Conservation (phyloP, 1,284 basidiomycete species). For the Ustilago nuda region DNA sequence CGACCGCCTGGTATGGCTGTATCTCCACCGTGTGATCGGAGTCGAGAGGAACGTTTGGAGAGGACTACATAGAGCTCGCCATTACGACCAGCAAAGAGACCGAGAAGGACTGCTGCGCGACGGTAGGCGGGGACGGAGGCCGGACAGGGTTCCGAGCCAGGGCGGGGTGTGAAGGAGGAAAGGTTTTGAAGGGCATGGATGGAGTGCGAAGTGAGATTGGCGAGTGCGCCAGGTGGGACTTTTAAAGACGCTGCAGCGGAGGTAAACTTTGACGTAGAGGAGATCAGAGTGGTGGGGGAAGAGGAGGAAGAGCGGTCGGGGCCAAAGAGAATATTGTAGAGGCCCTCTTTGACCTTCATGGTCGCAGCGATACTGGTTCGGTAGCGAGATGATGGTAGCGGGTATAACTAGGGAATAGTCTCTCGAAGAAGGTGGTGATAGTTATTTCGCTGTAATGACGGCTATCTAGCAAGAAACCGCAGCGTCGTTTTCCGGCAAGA, state of each 20-base stretch:
- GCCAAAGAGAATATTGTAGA: constrained; percentile 42
- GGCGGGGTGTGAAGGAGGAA: constrained; percentile 24
- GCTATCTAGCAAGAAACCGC: neutral
- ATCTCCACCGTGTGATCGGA: constrained; percentile 63
- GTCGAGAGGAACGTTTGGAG: constrained; percentile 43
- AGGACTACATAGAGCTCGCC: constrained; percentile 65
- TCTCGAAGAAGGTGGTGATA: too few species aligned
- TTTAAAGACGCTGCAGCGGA: constrained; percentile 11
- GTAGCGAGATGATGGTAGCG: neutral
- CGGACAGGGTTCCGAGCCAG: constrained; percentile 56
- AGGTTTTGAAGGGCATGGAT: constrained; percentile 50
- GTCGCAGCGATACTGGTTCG: neutral
- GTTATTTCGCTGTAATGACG: neutral
- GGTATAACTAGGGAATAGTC: neutral
- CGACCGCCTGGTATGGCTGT: constrained; percentile 66
- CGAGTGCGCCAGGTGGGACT: constrained; percentile 18
- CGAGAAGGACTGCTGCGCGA: constrained; percentile 62
- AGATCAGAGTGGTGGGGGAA: neutral
- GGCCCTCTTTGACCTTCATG: constrained; percentile 39
- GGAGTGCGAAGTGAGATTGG: constrained; percentile 32
- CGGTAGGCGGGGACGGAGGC: constrained; percentile 58
- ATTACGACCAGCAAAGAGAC: constrained; percentile 56
- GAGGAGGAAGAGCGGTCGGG: constrained; percentile 23
- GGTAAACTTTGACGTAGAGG: neutral
- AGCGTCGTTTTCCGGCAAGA: too few species aligned